Evolutionary conservation across 345 rosid species (phyloP), one percentile per base, ranked within the genome.

Genomic region (Salix suchowensis): DNA sequence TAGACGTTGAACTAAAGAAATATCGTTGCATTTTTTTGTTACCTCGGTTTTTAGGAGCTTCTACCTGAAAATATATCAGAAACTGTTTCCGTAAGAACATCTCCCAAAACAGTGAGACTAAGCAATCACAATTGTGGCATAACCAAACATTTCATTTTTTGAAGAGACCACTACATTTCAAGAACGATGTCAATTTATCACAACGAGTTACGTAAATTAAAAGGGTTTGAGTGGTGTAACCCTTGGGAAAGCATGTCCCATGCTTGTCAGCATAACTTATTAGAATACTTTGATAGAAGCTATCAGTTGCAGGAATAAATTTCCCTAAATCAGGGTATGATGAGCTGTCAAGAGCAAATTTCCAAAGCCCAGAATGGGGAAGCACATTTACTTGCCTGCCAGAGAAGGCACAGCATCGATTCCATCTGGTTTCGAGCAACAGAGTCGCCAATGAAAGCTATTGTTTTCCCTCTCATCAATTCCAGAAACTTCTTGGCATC

Each of bases 401-500:
- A 96, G 61, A 96, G 97, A 88, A 96, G 93, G 85, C 99, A 96
- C 81, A 96, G 12, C 91, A 96, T 83, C 24, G 99, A 92, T 75
- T 96, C 99, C 98, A 94, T 94, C 85, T 96, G 99, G 78, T 96
- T 96, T 73, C 97, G 97, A 81, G 99, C 98, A 74, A 96, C 97
- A 42, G 97, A 94, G 72, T 96, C 99, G 9, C 98, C 98, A 71
- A 96, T 84, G 71, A 94, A 96, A 79, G 97, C 98, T 39, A 96
- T 72, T 28, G 97, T 94, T 83, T 96, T 96, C 60, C 95, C 94
- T 81, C 85, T 94, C 99, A 96, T 94, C 82, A 96, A 81, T 78
- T 94, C 95, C 70, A 96, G 91, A 84, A 96, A 91, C 78, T 94
- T 92, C 78, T 80, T 89, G 75, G 88, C 91, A 81, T 96, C 93